A percentile compares a stretch with the other conserved stretches of the same genome.
phyloP scores from a whole-genome alignment of 345 rosid genomes.

The Brassica carinata region DNA sequence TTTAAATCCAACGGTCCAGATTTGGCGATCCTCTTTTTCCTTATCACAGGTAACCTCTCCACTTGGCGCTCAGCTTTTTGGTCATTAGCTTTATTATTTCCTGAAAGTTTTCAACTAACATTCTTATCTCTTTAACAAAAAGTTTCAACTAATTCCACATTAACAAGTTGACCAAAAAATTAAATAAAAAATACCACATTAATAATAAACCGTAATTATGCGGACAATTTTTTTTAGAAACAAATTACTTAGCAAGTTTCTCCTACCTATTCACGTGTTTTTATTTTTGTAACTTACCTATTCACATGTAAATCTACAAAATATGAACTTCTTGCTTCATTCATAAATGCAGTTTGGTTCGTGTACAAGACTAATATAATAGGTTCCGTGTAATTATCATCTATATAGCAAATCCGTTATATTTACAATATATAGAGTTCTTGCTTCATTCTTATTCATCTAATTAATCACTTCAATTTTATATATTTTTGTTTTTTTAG shows the following conservation, averaged over 20 bases:
- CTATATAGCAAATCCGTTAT: neutral
- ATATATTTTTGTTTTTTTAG: neutral
- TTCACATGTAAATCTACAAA: neutral
- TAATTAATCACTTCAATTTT: neutral
- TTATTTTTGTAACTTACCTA: no score
- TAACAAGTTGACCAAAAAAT: no score
- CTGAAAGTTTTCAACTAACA: constrained; percentile 13
- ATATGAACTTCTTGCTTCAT: neutral
- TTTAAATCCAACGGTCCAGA: constrained; percentile 71
- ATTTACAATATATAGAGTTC: neutral
- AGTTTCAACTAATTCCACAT: neutral
- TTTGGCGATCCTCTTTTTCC: constrained; percentile 48
- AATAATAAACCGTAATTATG: constrained; percentile 3
- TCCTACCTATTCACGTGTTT: neutral
- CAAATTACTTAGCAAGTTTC: neutral
- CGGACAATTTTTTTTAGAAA: neutral
- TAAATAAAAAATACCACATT: neutral
- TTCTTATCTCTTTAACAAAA: neutral
- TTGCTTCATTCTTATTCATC: neutral
- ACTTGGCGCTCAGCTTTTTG: constrained; percentile 38
- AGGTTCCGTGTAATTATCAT: neutral
- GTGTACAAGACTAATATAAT: neutral
- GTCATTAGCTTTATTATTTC: constrained; percentile 33
- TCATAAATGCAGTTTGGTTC: constrained; percentile 11
- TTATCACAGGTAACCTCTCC: constrained; percentile 38